Conservation (phyloP, 1,139 yeast genomes). For the Lodderomyces margitis region DNA sequence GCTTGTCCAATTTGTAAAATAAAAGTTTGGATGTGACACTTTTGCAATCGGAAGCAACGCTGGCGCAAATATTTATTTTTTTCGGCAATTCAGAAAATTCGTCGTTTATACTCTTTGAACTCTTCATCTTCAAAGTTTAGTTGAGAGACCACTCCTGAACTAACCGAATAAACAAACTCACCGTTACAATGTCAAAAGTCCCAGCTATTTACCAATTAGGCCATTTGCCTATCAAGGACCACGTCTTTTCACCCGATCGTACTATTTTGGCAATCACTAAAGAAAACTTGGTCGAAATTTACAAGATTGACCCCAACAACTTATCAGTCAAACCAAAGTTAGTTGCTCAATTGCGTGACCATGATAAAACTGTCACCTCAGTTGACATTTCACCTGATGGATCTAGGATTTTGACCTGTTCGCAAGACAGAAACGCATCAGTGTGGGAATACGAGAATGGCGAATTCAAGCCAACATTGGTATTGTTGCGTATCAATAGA, state of each 20-base stretch:
- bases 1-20: not conserved
- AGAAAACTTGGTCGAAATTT: conserved; percentile 72
- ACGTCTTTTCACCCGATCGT: conserved; percentile 73
- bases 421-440: conserved; percentile 96
- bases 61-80: not conserved
- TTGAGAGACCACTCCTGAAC: conserved; percentile 36
- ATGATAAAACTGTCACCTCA: conserved; percentile 93
- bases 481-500: conserved; percentile 83
- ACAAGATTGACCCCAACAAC: conserved; percentile 47
- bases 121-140: conserved; percentile 17
- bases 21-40: not conserved
- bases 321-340: conserved; percentile 42
- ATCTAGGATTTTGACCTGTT: conserved; percentile 83
- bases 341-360: conserved; percentile 70
- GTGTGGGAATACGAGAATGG: conserved; percentile 78
- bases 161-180: not conserved
- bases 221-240: conserved; percentile 85
- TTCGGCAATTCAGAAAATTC: not conserved
- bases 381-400: conserved; percentile 91
- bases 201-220: conserved; percentile 62
- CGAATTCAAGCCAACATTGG: conserved; percentile 81
- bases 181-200: conserved; percentile 22
- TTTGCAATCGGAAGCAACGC: too few species aligned
- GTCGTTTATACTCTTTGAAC: not conserved
- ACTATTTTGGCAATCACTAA: conserved; percentile 78